Base-by-base conservation (phyloP, 148 eudicot genomes). In the Amaranthus cruentus region DNA sequence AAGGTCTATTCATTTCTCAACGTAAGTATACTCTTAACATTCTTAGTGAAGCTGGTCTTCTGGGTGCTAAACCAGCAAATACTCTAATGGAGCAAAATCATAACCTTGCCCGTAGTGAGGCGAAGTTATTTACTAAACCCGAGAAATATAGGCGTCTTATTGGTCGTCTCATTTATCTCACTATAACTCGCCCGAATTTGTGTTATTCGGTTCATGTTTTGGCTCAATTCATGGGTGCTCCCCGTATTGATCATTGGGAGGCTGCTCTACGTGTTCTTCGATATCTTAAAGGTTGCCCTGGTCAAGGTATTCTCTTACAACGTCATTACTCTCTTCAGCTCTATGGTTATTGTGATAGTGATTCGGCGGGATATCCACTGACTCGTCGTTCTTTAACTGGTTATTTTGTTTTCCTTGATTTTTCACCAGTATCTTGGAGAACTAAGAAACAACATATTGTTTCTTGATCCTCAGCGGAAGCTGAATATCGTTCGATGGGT, bases 1-100 rank as follows among this genome's bases (percentile, higher is more conserved):
- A 69, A n/a, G 58, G 42, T 14, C 15, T 69, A 18, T 69, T 51
- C 28, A 7, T 69, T 1, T 69, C 44, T 14, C 72, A 69, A 14
- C 12, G 72, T 6, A 69, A 69, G 52, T 69, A 69, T 69, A 42
- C 54, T 3, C 55, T 69, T 6, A 57, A 69, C 9, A 69, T 69
- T 8, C 6, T 69, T 28, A 13, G 42, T 15, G 72, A 69, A 50
- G 7, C 38, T 3, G 72, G 72, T 4, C 56, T 69, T n/a, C 6
- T 69, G 8, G 44, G 72, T 1, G 72, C 57, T n/a, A 47, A 18
- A 51, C 58, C 72, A 3, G 57, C 44, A 28, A 28, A 28, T 28
- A 28, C 38, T 28, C 2, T 2, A 28, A 28, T 28, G 38, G 2
- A 28, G 38, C 9, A 54, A 8, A 51, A 69, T 52, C 72, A 69